A percentile compares a stretch with the other conserved stretches of the same genome.
Conservation (phyloP, 2,329 filamentous ascomycete genomes). For the Diaporthe batatas region DNA sequence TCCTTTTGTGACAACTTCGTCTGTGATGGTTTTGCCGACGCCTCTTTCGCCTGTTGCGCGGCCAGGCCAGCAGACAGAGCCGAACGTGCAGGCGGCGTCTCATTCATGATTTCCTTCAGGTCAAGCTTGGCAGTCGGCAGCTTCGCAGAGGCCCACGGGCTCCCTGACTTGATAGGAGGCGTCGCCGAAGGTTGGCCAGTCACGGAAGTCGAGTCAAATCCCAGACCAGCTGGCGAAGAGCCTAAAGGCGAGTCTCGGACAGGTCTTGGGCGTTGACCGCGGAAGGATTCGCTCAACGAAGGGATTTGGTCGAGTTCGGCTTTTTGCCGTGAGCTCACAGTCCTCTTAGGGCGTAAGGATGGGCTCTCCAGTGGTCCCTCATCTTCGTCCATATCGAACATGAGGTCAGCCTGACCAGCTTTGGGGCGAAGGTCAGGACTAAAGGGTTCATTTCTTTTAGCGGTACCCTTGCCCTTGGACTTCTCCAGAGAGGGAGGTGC, state of each 20-base stretch:
- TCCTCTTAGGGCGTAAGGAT: slow-evolving; percentile 47
- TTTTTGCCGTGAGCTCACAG: slow-evolving; percentile 40
- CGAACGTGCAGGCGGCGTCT: slow-evolving; percentile 63
- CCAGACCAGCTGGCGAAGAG: slow-evolving; percentile 39
- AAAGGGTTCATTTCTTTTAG: slow-evolving; percentile 65
- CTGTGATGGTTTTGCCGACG: slow-evolving; percentile 54
- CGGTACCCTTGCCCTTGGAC: slow-evolving; percentile 61
- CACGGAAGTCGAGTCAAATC: slow-evolving; percentile 31
- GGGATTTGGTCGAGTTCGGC: slow-evolving; percentile 50
- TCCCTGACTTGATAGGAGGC: slow-evolving; percentile 47
- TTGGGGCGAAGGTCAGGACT: slow-evolving; percentile 79
- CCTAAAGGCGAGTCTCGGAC: slow-evolving; percentile 42
- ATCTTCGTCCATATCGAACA: slow-evolving; percentile 95
- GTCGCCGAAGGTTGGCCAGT: slow-evolving; percentile 36
- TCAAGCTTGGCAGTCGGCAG: slow-evolving; percentile 75
- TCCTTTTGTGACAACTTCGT: slow-evolving; percentile 90
- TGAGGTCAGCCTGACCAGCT: slow-evolving; percentile 79
- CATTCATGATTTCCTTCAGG: slow-evolving; percentile 81
- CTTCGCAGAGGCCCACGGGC: slow-evolving; percentile 64
- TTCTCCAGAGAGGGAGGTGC: slow-evolving; percentile 59
- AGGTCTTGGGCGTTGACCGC: slow-evolving; percentile 54
- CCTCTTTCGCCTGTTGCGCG: slow-evolving; percentile 61
- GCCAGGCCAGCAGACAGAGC: slow-evolving; percentile 68
- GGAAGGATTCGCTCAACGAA: slow-evolving; percentile 54
- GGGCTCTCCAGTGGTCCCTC: slow-evolving; percentile 54